A percentile compares a stretch with the other conserved stretches of the same genome.
phyloP scores from a whole-genome alignment of 306 rosid genomes.

The Geum urbanum region DNA sequence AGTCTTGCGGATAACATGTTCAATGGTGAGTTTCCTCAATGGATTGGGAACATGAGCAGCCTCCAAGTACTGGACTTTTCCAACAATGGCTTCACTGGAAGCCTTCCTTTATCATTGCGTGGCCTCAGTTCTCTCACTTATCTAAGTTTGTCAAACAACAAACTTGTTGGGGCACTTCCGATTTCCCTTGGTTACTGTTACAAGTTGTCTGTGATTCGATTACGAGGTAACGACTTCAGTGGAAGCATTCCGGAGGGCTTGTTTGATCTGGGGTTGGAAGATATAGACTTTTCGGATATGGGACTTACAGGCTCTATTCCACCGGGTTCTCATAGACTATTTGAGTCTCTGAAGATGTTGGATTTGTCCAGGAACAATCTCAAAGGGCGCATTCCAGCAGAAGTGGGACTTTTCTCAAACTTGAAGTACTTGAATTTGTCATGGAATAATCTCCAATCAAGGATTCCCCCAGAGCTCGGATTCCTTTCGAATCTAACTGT shows the following conservation, averaged over 20 bases:
- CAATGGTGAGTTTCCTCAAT: constrained; percentile 46
- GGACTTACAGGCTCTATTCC: constrained; percentile 59
- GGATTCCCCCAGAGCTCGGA: constrained; percentile 68
- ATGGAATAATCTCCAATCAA: constrained; percentile 72
- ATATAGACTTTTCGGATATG: constrained; percentile 62
- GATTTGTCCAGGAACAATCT: constrained; percentile 69
- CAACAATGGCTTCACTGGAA: constrained; percentile 53
- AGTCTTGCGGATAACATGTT: constrained; percentile 47
- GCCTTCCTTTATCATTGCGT: constrained; percentile 50
- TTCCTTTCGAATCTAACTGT: constrained; percentile 55
- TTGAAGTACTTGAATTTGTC: constrained; percentile 71
- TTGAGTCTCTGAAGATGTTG: constrained; percentile 46
- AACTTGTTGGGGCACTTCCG: constrained; percentile 62
- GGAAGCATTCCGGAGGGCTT: constrained; percentile 74
- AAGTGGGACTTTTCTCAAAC: constrained; percentile 55
- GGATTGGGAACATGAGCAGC: constrained; percentile 64
- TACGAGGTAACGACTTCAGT: constrained; percentile 51
- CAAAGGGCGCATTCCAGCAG: constrained; percentile 60
- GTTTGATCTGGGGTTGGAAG: constrained; percentile 68
- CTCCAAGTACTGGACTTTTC: constrained; percentile 60
- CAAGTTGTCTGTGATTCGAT: constrained; percentile 40
- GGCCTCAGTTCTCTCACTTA: constrained; percentile 42
- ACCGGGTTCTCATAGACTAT: constrained; percentile 50
- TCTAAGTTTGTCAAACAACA: constrained; percentile 55
- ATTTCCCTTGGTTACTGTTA: constrained; percentile 44